A percentile compares a stretch with the other conserved stretches of the same genome.
Conservation (phyloP, 306 rosid species). For the Prunus armeniaca region DNA sequence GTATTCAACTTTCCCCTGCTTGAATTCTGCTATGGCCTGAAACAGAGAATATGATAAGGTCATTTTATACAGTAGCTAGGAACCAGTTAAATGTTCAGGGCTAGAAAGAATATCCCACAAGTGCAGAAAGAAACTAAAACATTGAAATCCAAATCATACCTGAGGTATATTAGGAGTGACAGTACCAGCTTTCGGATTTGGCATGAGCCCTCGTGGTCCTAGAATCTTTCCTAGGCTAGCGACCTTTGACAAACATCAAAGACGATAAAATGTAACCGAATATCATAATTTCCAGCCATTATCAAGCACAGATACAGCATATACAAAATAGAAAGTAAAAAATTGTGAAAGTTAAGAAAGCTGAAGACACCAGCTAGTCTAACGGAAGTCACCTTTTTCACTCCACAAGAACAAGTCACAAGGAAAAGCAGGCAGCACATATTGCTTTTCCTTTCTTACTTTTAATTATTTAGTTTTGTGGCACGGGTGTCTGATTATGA, state of each 20-base stretch:
- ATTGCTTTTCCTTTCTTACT: background rate
- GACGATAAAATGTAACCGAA: conserved; percentile 9
- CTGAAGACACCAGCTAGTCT: background rate
- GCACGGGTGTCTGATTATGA: background rate
- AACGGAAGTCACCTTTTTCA: background rate
- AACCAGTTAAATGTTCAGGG: background rate
- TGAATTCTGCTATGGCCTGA: conserved; percentile 96
- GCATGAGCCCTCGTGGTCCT: conserved; percentile 99
- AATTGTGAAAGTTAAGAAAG: background rate
- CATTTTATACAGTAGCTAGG: background rate
- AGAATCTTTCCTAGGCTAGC: conserved; percentile 95
- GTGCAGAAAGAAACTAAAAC: background rate
- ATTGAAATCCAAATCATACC: conserved; percentile 34
- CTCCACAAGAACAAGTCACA: background rate
- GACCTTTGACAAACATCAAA: conserved; percentile 56
- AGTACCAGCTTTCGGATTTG: conserved; percentile 99
- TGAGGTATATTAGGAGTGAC: conserved; percentile 94
- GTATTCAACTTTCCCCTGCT: conserved; percentile 94
- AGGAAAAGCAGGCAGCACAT: background rate
- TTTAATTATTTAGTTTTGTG: background rate
- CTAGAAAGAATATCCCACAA: background rate
- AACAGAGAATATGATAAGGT: background rate
- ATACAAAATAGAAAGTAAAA: background rate
- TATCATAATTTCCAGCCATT: background rate
- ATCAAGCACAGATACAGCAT: background rate